Evolutionary conservation across 305 asterid species (phyloP).

Genomic region (Solanum aculeatissimum): DNA sequence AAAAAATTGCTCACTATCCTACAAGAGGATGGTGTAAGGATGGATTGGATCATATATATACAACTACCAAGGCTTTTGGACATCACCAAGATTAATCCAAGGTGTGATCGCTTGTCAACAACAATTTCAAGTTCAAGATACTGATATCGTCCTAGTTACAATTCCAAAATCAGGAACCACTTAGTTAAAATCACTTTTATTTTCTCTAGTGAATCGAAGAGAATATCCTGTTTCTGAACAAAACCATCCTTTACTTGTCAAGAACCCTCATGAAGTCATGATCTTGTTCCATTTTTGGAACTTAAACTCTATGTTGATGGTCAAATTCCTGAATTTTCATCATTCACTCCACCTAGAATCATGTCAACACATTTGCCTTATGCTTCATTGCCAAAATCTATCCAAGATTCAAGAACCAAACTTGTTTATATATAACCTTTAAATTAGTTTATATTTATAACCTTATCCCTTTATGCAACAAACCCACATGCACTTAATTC

Average conservation of each 20-base stretch:
- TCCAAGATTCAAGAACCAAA: too few species aligned
- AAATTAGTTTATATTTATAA: too few species aligned
- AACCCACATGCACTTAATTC: too few species aligned
- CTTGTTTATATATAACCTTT: too few species aligned
- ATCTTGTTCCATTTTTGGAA: constrained; percentile 48
- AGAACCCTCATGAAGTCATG: constrained; percentile 41
- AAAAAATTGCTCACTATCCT: background rate
- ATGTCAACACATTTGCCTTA: too few species aligned
- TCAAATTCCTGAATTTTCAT: constrained; percentile 17
- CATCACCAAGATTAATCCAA: background rate
- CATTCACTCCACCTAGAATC: background rate
- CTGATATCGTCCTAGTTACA: background rate
- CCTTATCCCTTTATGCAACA: too few species aligned
- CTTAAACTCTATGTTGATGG: constrained; percentile 13
- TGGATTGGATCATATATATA: background rate
- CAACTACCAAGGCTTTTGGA: constrained; percentile 6
- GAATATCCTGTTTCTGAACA: background rate
- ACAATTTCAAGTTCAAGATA: background rate
- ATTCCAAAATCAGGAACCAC: constrained; percentile 7
- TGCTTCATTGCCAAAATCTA: too few species aligned
- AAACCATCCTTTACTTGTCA: constrained; percentile 9
- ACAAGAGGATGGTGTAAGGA: background rate
- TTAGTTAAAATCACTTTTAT: constrained; percentile 3
- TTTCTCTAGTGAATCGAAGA: background rate
- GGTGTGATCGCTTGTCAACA: background rate